Evolutionary conservation across 257 asterid species (phyloP).

Genomic region (Cinchona pubescens): DNA sequence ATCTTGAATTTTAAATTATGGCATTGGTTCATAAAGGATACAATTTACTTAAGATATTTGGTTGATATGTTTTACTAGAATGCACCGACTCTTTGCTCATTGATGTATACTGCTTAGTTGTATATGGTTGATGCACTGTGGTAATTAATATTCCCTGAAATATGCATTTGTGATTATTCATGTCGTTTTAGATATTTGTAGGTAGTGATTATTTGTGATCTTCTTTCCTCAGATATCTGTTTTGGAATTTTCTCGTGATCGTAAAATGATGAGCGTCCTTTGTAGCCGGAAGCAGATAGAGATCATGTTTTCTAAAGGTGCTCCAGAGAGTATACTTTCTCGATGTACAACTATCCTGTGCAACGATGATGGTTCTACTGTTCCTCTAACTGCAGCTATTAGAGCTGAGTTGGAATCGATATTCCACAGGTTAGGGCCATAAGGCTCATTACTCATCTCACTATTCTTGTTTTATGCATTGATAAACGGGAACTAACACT

Average conservation of each 20-base stretch:
- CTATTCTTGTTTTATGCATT: background rate
- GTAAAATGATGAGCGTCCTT: constrained; percentile 99
- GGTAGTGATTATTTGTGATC: constrained; percentile 19
- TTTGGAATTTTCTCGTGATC: constrained; percentile 97
- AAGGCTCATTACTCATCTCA: constrained; percentile 4
- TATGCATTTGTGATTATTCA: background rate
- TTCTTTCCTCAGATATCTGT: constrained; percentile 63
- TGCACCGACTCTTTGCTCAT: background rate
- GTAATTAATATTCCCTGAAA: background rate
- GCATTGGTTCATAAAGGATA: background rate
- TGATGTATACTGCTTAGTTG: background rate
- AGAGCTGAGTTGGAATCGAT: constrained; percentile 76
- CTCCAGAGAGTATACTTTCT: constrained; percentile 94
- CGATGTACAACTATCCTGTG: constrained; percentile 85
- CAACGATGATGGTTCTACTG: constrained; percentile 83
- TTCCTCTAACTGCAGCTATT: constrained; percentile 67
- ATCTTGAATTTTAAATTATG: no score
- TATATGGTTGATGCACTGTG: background rate
- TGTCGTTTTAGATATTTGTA: background rate
- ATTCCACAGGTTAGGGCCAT: constrained; percentile 56
- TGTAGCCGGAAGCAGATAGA: constrained; percentile 91
- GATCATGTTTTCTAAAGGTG: constrained; percentile 97
- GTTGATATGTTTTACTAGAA: background rate
- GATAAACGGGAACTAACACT: background rate
- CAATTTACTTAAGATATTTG: no score